Evolutionary conservation across 768 basidiomycete genomes (phyloP), one percentile per base, ranked within the genome.

Genomic region (Suillus discolor): DNA sequence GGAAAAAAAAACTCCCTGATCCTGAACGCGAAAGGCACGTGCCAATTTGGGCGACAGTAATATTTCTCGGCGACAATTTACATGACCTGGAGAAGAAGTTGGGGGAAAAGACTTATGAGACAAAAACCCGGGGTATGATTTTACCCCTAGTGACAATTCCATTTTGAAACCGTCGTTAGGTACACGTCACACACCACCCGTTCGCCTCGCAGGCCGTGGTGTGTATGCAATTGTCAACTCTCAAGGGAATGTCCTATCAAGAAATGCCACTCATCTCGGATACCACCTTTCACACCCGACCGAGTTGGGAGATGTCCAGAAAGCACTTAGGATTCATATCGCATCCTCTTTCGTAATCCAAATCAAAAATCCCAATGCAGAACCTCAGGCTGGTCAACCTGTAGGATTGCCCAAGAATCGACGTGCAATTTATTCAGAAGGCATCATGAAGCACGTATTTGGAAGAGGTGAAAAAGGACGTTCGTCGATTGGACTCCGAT

Each of bases 171-270:
- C 39, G 49, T 23, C 8, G 57, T 25, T 65, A 85, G 86, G 86
- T 8, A 79, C 81, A 0, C 80, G 88, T 15, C 84, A 87, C 62
- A 80, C 85, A 66, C 83, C 76, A 4, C 78, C 84, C 0, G 82
- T 82, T 0, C 83, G 87, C 7, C 78, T 88, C 25, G 86, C 81
- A 2, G 88, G 82, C 0, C 78, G 86, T 4, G 88, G 89, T 1
- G 86, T 80, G 23, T 89, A 90, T 70, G 85, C 83, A 16, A 82
- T 89, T 39, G 85, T 86, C 49, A 86, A 87, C 69, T 79, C 80
- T 31, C 79, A 82, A 4, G 78, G 80, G 0, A 69, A 72, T 0
- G 79, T 77, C 3, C 84, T 81, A 0, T 89, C 84, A 0, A 71
- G 77, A 59, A 78, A 83, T 47, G 78, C 77, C 62, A 88, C 86